Evolutionary conservation across 2,329 filamentous ascomycete genomes (phyloP).

Genomic region (Epichloe coenophiala): DNA sequence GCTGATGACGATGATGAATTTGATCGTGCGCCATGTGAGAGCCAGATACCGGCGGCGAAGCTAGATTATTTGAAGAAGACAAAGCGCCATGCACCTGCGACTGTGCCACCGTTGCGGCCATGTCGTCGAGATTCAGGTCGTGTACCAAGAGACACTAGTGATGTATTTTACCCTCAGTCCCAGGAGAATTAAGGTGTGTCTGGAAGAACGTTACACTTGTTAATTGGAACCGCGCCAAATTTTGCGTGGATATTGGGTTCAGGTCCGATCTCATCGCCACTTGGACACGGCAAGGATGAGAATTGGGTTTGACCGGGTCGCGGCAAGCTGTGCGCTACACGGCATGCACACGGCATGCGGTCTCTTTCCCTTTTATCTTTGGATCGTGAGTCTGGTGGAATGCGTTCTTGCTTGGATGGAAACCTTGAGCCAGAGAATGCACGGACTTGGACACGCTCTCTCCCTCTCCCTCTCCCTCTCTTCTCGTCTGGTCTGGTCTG

Average conservation of each 20-base stretch:
- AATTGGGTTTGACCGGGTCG: neutral
- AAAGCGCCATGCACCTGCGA: constrained; percentile 13
- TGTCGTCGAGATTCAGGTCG: constrained; percentile 3
- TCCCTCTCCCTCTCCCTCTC: too few species aligned
- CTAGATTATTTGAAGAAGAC: constrained; percentile 6
- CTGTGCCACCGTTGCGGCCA: constrained; percentile 20
- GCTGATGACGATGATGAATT: neutral
- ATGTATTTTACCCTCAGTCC: neutral
- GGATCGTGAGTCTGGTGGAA: too few species aligned
- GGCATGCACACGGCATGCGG: neutral
- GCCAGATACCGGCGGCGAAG: constrained; percentile 6
- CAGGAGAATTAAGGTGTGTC: neutral
- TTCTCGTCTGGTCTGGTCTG: too few species aligned
- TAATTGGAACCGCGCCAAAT: neutral
- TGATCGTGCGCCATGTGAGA: constrained; percentile 2
- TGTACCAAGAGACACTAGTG: neutral
- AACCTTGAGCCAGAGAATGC: too few species aligned
- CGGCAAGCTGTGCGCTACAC: neutral
- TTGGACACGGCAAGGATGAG: neutral
- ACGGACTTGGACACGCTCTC: too few species aligned
- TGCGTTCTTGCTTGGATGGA: too few species aligned
- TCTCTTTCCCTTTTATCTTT: too few species aligned
- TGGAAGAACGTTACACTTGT: neutral
- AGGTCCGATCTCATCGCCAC: constrained; percentile 4
- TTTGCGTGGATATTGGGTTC: constrained; percentile 2